phyloP scores from a whole-genome alignment of 352 stramenopile genomes.

The Globisporangium cederbergense region DNA sequence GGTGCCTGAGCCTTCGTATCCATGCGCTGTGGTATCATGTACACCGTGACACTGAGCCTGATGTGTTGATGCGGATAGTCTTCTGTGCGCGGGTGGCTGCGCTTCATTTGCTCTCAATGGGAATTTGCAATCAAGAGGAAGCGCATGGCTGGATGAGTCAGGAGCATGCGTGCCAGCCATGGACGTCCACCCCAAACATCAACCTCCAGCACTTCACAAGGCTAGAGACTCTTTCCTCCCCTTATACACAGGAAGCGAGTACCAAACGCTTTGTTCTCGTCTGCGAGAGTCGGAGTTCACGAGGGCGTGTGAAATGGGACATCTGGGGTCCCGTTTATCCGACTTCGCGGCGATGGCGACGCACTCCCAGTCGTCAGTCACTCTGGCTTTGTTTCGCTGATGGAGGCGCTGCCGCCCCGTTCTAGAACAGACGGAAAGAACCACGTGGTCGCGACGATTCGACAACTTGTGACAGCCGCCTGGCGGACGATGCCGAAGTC shows the following conservation, averaged over 20 bases:
- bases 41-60: background rate
- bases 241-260: background rate
- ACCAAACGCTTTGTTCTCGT: background rate
- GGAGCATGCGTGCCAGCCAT: no score
- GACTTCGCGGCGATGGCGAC: background rate
- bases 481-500: no score
- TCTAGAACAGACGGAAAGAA: no score
- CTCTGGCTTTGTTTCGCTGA: conserved; percentile 6
- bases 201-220: no score
- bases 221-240: no score
- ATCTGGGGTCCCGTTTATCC: background rate
- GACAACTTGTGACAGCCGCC: background rate
- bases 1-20: conserved; percentile 5
- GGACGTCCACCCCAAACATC: no score
- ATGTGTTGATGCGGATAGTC: background rate
- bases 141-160: no score
- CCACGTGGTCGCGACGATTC: background rate
- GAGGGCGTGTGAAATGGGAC: background rate
- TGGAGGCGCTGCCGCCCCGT: no score
- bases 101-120: background rate
- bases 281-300: background rate
- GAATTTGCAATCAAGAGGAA: no score
- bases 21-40: background rate
- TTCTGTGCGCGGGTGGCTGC: background rate
- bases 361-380: background rate